A percentile compares a stretch with the other conserved stretches of the same genome.
These are phyloP conservation scores for Fraxinus nigra DNA, from an alignment of 305 asterid genomes.

Conservation along the genomic window DNA sequence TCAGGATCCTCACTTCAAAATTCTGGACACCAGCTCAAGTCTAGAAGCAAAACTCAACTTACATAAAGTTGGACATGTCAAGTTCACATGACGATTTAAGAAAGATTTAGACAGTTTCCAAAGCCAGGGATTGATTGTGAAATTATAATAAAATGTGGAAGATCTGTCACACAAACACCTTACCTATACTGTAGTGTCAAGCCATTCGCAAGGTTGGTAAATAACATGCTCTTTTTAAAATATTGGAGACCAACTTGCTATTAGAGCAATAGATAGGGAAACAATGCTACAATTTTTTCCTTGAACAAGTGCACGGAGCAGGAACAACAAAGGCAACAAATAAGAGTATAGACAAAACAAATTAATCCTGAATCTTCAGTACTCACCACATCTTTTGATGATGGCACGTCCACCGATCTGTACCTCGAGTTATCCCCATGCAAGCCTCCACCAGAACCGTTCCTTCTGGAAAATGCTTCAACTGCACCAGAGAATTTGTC, in stretches of 20 bases:
- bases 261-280: background rate
- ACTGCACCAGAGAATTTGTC: constrained; percentile 56
- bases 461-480: constrained; percentile 57
- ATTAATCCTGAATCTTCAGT: background rate
- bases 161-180: background rate
- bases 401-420: constrained; percentile 53
- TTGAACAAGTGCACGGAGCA: background rate
- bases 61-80: background rate
- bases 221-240: background rate
- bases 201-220: background rate
- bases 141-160: background rate
- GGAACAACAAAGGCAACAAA: background rate
- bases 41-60: background rate
- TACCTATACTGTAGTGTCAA: background rate
- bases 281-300: background rate
- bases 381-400: constrained; percentile 67
- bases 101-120: background rate
- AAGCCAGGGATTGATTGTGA: background rate
- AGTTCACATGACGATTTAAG: background rate
- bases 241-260: background rate
- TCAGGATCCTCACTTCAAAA: background rate
- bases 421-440: constrained; percentile 54
- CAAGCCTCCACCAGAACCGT: constrained; percentile 45
- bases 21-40: background rate
- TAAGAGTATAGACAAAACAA: background rate